A percentile compares a stretch with the other conserved stretches of the same genome.
These are phyloP conservation scores for Petunia secreta DNA, from an alignment of 257 asterid genomes.

Conservation along the genomic window DNA sequence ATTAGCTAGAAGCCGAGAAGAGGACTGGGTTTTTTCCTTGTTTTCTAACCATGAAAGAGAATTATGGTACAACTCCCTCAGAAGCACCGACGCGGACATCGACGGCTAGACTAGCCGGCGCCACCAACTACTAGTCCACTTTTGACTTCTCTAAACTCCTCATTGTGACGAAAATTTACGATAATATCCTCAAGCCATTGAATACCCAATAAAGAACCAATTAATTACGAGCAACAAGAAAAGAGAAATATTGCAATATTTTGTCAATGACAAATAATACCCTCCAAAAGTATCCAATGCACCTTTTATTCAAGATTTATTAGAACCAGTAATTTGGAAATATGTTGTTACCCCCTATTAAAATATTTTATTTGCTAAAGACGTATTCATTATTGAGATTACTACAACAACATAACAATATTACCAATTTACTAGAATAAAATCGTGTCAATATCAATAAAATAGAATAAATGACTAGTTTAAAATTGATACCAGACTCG, in stretches of 20 bases:
- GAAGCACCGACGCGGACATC: too few relatives aligned
- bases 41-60: too few relatives aligned
- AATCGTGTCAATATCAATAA: background rate
- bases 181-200: background rate
- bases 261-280: background rate
- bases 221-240: background rate
- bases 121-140: background rate
- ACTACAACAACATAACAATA: too few relatives aligned
- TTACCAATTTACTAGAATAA: too few relatives aligned
- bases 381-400: too few relatives aligned
- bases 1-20: too few relatives aligned
- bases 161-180: background rate
- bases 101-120: too few relatives aligned
- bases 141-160: background rate
- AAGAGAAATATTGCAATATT: background rate
- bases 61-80: too few relatives aligned
- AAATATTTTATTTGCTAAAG: too few relatives aligned
- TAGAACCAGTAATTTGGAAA: background rate
- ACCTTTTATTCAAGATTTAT: background rate
- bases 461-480: background rate
- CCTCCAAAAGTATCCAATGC: conserved; percentile 14
- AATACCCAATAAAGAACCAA: background rate
- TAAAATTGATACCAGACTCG: background rate
- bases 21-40: too few relatives aligned
- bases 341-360: too few relatives aligned